phyloP scores from a whole-genome alignment of 2,329 filamentous ascomycete genomes.

The Diplodia intermedia region DNA sequence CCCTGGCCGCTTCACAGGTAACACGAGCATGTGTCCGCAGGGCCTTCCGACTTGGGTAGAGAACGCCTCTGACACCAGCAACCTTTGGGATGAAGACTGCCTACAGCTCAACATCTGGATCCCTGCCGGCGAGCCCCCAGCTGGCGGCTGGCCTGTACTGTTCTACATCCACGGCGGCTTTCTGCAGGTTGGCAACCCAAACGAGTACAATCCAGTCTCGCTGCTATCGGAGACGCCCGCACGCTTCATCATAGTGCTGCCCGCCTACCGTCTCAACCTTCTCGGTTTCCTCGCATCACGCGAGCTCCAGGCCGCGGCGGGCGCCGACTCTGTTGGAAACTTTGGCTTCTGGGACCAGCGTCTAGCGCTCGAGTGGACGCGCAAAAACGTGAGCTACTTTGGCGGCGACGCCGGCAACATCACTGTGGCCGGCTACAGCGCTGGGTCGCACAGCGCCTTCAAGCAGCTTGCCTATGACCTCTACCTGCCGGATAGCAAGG shows the following conservation, averaged over 20 bases:
- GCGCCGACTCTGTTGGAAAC: constrained; percentile 54
- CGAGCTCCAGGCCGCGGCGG: constrained; percentile 52
- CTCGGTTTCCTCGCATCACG: constrained; percentile 62
- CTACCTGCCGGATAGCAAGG: constrained; percentile 53
- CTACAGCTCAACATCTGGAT: constrained; percentile 64
- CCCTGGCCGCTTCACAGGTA: constrained; percentile 55
- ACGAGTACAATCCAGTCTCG: constrained; percentile 53
- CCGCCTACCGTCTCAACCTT: constrained; percentile 63
- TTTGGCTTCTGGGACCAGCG: constrained; percentile 66
- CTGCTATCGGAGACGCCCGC: constrained; percentile 59
- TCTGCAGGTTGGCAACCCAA: constrained; percentile 62
- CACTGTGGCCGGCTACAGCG: constrained; percentile 63
- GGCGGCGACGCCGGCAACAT: constrained; percentile 59
- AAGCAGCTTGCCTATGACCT: constrained; percentile 65
- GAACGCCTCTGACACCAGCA: constrained; percentile 35
- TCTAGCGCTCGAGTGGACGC: constrained; percentile 63
- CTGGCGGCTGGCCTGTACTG: constrained; percentile 62
- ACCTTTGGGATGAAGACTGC: constrained; percentile 60
- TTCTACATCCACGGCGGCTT: constrained; percentile 66
- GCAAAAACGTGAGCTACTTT: constrained; percentile 59
- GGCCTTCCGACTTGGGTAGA: constrained; percentile 24
- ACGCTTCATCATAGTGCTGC: constrained; percentile 60
- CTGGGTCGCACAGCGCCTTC: constrained; percentile 63
- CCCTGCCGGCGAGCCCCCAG: constrained; percentile 55
- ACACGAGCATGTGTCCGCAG: constrained; percentile 59